Percentiles rank a stretch among this genome's conserved stretches.
Conservation (phyloP, 2,329 filamentous ascomycete genomes). For the Fusarium subglutinans region DNA sequence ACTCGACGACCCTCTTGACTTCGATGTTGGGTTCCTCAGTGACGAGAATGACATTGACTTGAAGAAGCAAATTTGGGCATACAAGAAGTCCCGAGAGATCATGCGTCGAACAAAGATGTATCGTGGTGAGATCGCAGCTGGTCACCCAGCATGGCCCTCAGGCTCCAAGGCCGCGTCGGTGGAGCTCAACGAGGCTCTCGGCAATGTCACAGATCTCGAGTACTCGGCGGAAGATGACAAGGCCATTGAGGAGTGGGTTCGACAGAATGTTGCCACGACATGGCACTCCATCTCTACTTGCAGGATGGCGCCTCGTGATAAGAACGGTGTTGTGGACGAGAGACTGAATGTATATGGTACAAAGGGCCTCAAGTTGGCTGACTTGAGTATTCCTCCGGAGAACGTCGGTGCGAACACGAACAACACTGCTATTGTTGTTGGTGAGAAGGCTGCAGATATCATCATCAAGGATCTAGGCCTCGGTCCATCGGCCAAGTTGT, state of each 20-base stretch:
- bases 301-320: conserved; percentile 54
- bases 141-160: conserved; percentile 56
- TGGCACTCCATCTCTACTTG: conserved; percentile 59
- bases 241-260: conserved; percentile 56
- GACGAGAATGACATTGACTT: conserved; percentile 67
- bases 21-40: conserved; percentile 66
- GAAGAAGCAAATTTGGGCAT: conserved; percentile 69
- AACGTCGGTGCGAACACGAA: conserved; percentile 61
- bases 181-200: conserved; percentile 54
- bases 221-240: conserved; percentile 62
- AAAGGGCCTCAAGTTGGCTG: conserved; percentile 52
- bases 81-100: conserved; percentile 73
- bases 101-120: conserved; percentile 65
- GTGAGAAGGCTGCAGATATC: conserved; percentile 58
- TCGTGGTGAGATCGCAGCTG: conserved; percentile 54
- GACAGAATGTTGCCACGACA: conserved; percentile 53
- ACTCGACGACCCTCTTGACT: conserved; percentile 58
- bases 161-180: conserved; percentile 54
- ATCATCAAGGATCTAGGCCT: conserved; percentile 50
- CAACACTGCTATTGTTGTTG: conserved; percentile 58
- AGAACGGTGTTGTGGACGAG: conserved; percentile 51
- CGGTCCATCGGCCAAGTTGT: not conserved
- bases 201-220: conserved; percentile 51
- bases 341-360: conserved; percentile 56
- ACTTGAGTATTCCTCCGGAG: conserved; percentile 49